Evolutionary conservation across 345 rosid genomes (phyloP).

Genomic region (Linum usitatissimum): DNA sequence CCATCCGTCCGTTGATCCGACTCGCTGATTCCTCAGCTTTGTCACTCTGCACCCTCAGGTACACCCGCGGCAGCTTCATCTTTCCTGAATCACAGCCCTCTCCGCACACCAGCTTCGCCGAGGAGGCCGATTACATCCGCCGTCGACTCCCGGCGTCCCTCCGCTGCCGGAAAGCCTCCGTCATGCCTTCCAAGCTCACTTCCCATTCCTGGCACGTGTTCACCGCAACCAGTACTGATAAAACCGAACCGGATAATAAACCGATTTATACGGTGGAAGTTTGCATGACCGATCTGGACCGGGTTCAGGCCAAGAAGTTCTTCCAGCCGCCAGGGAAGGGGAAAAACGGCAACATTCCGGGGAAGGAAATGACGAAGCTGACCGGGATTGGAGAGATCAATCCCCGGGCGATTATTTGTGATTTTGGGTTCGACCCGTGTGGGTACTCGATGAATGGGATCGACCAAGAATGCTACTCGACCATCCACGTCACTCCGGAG

Average conservation of each 20-base stretch:
- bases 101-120: constrained; percentile 75
- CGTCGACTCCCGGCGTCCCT: constrained; percentile 46
- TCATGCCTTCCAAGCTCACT: constrained; percentile 55
- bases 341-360: constrained; percentile 42
- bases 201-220: constrained; percentile 86
- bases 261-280: constrained; percentile 53
- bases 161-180: constrained; percentile 56
- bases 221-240: constrained; percentile 27
- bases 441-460: constrained; percentile 98
- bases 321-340: constrained; percentile 34
- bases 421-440: constrained; percentile 91
- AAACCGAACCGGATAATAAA: not conserved
- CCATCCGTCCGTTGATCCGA: constrained; percentile 66
- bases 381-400: constrained; percentile 61
- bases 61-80: constrained; percentile 89
- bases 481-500: constrained; percentile 95
- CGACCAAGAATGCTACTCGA: constrained; percentile 80
- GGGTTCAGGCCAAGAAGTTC: constrained; percentile 45
- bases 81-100: constrained; percentile 81
- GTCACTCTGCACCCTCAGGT: constrained; percentile 52
- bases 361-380: constrained; percentile 68
- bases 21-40: constrained; percentile 25
- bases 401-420: constrained; percentile 60
- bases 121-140: constrained; percentile 62
- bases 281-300: constrained; percentile 94